Conservation (phyloP, 108 stramenopile genomes). For the Aurantiochytrium sp. region DNA sequence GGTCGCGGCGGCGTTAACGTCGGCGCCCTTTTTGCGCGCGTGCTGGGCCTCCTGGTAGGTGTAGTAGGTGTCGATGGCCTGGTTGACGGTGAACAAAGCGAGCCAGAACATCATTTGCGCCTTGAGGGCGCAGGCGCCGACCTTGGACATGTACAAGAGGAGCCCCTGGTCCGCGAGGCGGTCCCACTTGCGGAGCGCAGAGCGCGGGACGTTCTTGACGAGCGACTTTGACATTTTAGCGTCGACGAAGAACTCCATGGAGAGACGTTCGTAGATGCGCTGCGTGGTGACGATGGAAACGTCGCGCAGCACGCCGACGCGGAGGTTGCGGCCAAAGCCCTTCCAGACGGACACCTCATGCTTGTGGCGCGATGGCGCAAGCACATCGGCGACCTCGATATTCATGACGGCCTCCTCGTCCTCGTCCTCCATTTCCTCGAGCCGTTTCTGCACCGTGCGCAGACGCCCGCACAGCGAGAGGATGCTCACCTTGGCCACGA, state of each 20-base stretch:
- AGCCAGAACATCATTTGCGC: not conserved
- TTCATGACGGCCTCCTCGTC: slow-evolving; percentile 14
- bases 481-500: slow-evolving; percentile 14
- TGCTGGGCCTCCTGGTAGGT: slow-evolving; percentile 9
- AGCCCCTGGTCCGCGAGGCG: not conserved
- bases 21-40: not conserved
- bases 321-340: slow-evolving; percentile 20
- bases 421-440: slow-evolving; percentile 29
- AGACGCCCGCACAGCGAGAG: not conserved
- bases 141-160: slow-evolving; percentile 8
- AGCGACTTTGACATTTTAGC: not conserved
- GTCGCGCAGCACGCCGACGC: slow-evolving; percentile 5
- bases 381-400: slow-evolving; percentile 8
- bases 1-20: not conserved
- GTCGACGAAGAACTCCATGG: not conserved
- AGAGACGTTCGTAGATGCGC: not conserved
- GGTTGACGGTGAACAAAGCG: slow-evolving; percentile 8
- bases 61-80: slow-evolving; percentile 29
- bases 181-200: slow-evolving; percentile 5
- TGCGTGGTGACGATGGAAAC: slow-evolving; percentile 1
- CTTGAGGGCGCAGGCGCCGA: not conserved
- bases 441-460: slow-evolving; percentile 15
- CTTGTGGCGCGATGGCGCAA: slow-evolving; percentile 28
- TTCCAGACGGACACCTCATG: slow-evolving; percentile 20
- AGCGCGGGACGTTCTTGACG: slow-evolving; percentile 11